Evolutionary conservation across 2,329 filamentous ascomycete species (phyloP).

Genomic region (Exophiala phaeomuriformis): DNA sequence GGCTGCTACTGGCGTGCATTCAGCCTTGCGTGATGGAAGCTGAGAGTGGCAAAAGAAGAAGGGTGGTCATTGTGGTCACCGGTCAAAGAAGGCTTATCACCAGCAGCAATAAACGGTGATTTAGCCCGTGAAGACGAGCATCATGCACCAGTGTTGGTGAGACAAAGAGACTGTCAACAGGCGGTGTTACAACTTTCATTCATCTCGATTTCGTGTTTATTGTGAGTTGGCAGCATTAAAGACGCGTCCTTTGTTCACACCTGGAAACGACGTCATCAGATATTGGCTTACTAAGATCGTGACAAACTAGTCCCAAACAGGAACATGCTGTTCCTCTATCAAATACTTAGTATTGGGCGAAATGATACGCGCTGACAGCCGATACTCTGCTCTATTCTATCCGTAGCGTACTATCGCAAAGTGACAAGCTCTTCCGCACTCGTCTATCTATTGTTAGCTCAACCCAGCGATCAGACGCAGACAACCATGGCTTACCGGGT

Average conservation of each 20-base stretch:
- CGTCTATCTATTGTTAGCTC: conserved; percentile 37
- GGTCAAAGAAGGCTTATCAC: background rate
- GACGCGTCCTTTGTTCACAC: too few relatives aligned
- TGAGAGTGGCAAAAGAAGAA: background rate
- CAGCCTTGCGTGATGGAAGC: background rate
- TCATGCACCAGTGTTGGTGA: background rate
- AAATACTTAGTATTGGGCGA: too few relatives aligned
- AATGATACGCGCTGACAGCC: too few relatives aligned
- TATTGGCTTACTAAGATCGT: too few relatives aligned
- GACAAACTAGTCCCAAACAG: too few relatives aligned
- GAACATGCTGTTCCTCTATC: too few relatives aligned
- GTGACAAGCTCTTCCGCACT: conserved; percentile 61
- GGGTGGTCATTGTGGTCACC: background rate
- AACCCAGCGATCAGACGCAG: background rate
- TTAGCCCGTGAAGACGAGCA: background rate
- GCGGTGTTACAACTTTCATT: too few relatives aligned
- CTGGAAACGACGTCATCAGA: too few relatives aligned
- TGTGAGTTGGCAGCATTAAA: too few relatives aligned
- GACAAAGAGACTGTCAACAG: background rate
- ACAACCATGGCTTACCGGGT: conserved; percentile 43
- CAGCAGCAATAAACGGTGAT: background rate
- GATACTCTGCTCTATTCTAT: background rate
- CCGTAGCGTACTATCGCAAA: conserved; percentile 21
- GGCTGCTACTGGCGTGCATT: background rate
- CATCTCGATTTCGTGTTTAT: too few relatives aligned